Conservation (phyloP, 2,329 filamentous ascomycete genomes). For the Trichoderma oligosporum region DNA sequence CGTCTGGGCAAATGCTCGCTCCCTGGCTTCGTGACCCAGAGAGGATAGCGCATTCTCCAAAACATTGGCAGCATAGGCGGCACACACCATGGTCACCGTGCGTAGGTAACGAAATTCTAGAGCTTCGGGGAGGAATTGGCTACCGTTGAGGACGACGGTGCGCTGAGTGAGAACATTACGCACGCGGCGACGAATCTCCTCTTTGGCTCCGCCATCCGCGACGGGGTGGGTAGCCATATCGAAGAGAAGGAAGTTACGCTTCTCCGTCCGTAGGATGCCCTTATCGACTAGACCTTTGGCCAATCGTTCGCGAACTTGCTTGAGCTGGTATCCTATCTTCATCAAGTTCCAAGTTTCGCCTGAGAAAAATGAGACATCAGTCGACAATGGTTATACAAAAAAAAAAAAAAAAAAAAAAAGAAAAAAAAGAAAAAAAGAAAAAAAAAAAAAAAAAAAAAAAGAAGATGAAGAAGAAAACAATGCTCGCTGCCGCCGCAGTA, state of each 20-base stretch:
- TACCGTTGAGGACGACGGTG: conserved; percentile 82
- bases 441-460: too few relatives aligned
- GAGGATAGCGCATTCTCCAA: conserved; percentile 95
- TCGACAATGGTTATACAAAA: background rate
- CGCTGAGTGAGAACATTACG: conserved; percentile 89
- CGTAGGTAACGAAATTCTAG: conserved; percentile 91
- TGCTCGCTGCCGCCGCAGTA: background rate
- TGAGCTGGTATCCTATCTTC: conserved; percentile 99
- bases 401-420: too few relatives aligned
- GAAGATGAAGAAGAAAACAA: too few relatives aligned
- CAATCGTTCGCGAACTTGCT: conserved; percentile 95
- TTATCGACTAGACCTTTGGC: conserved; percentile 98
- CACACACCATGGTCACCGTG: conserved; percentile 94
- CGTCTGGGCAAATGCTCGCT: conserved; percentile 93
- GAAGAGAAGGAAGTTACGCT: conserved; percentile 98
- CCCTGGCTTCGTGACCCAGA: conserved; percentile 87
- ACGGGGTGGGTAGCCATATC: conserved; percentile 99
- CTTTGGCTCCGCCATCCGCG: conserved; percentile 92
- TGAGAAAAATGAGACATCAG: conserved; percentile 36
- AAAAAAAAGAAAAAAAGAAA: too few relatives aligned
- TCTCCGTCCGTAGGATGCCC: conserved; percentile 95
- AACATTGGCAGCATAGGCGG: conserved; percentile 95
- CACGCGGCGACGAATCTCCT: conserved; percentile 90
- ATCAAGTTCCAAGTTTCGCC: conserved; percentile 99
- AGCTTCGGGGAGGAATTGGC: conserved; percentile 87